Evolutionary conservation across 2,329 filamentous ascomycete genomes (phyloP).

Genomic region (Didymella exigua): DNA sequence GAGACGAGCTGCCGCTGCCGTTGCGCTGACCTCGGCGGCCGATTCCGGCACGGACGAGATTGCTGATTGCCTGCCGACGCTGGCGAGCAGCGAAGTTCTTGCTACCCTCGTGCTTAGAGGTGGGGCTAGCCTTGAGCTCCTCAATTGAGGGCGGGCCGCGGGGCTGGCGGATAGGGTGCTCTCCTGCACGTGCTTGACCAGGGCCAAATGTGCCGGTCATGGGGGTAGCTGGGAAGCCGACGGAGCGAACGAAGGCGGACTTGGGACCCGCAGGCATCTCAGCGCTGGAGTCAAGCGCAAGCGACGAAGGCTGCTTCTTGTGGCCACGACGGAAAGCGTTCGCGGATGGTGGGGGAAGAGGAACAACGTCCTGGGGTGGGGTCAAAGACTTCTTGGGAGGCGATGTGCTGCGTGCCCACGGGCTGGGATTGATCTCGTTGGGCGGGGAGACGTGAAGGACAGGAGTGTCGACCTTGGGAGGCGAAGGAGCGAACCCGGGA

Average conservation of each 20-base stretch:
- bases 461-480: slow-evolving; percentile 51
- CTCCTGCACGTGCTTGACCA: slow-evolving; percentile 88
- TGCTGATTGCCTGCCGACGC: slow-evolving; percentile 88
- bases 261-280: slow-evolving; percentile 70
- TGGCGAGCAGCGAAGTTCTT: slow-evolving; percentile 95
- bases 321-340: slow-evolving; percentile 93
- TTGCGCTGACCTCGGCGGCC: slow-evolving; percentile 76
- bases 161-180: slow-evolving; percentile 92
- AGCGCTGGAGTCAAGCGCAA: slow-evolving; percentile 63
- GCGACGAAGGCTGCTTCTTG: slow-evolving; percentile 80
- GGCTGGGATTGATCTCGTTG: slow-evolving; percentile 60
- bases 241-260: slow-evolving; percentile 62
- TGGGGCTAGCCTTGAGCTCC: slow-evolving; percentile 87
- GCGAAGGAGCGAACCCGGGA: slow-evolving; percentile 45
- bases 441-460: slow-evolving; percentile 84
- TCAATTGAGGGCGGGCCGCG: slow-evolving; percentile 90
- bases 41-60: slow-evolving; percentile 85
- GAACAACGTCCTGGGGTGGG: slow-evolving; percentile 70
- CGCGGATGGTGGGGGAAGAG: slow-evolving; percentile 84
- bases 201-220: slow-evolving; percentile 87
- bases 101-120: slow-evolving; percentile 91
- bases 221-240: slow-evolving; percentile 77
- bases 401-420: slow-evolving; percentile 66
- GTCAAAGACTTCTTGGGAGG: slow-evolving; percentile 68
- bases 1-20: slow-evolving; percentile 79